Evolutionary conservation across 2,329 filamentous ascomycete species (phyloP).

Genomic region (Fusarium nanum): DNA sequence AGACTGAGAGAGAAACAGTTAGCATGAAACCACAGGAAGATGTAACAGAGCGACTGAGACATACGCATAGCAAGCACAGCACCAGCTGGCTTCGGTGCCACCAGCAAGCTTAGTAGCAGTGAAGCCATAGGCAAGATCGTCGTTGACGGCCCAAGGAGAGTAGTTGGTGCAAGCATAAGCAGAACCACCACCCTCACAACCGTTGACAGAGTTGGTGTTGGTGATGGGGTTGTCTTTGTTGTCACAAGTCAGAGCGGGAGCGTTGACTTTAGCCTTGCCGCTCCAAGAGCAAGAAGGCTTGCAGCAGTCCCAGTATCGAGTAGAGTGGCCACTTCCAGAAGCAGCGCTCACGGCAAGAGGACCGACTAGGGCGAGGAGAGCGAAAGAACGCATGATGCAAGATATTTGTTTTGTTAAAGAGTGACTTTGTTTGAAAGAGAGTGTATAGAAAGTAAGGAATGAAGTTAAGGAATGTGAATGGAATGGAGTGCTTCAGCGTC

Average conservation of each 20-base stretch:
- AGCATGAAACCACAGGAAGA: neutral
- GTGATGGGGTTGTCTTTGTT: slow-evolving; percentile 65
- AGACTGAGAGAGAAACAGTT: slow-evolving; percentile 48
- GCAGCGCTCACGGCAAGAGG: slow-evolving; percentile 43
- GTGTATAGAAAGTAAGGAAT: slow-evolving; percentile 24
- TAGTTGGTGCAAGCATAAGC: slow-evolving; percentile 73
- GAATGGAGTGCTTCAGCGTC: slow-evolving; percentile 20
- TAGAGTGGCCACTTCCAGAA: slow-evolving; percentile 46
- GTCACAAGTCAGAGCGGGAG: slow-evolving; percentile 65
- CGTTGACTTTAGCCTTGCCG: slow-evolving; percentile 64
- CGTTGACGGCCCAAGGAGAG: slow-evolving; percentile 70
- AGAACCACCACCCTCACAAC: slow-evolving; percentile 68
- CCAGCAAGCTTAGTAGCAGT: slow-evolving; percentile 69
- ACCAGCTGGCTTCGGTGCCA: slow-evolving; percentile 69
- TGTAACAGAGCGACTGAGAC: slow-evolving; percentile 3
- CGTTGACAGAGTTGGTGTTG: slow-evolving; percentile 60
- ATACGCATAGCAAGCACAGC: slow-evolving; percentile 72
- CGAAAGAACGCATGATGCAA: slow-evolving; percentile 41
- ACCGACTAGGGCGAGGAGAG: slow-evolving; percentile 41
- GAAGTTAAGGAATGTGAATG: slow-evolving; percentile 29
- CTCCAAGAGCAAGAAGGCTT: slow-evolving; percentile 75
- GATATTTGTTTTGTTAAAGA: slow-evolving; percentile 24
- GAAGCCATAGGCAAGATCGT: slow-evolving; percentile 71
- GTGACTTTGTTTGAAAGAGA: slow-evolving; percentile 31
- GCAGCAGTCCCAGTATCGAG: slow-evolving; percentile 73